Evolutionary conservation across 148 eudicot genomes (phyloP).

Genomic region (Vaccinium macrocarpon): DNA sequence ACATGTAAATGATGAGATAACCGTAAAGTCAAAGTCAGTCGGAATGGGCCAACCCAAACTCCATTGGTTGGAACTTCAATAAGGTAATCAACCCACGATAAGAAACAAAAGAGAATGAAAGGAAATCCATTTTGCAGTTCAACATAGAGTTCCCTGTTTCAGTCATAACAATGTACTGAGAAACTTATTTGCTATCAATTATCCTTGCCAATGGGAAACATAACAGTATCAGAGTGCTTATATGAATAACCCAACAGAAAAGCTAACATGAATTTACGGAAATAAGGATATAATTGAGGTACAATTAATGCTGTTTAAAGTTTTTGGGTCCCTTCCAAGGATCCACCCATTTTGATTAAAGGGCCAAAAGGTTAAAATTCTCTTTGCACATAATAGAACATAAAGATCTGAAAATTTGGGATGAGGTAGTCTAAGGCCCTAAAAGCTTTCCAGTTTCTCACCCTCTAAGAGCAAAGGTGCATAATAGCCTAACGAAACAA

Average conservation of each 20-base stretch:
- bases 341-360: neutral
- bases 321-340: neutral
- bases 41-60: neutral
- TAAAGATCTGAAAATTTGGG: slow-evolving; percentile 3
- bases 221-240: neutral
- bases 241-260: neutral
- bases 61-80: neutral
- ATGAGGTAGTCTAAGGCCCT: neutral
- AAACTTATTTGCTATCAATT: neutral
- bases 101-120: neutral
- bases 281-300: neutral
- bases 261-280: neutral
- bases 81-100: neutral
- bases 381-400: neutral
- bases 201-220: neutral
- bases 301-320: neutral
- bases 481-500: neutral
- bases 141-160: neutral
- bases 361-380: neutral
- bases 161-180: neutral
- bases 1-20: neutral
- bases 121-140: neutral
- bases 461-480: neutral
- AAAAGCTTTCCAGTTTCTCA: neutral
- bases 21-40: neutral